Evolutionary conservation across 257 asterid genomes (phyloP).

Genomic region (Gardenia jasminoides): DNA sequence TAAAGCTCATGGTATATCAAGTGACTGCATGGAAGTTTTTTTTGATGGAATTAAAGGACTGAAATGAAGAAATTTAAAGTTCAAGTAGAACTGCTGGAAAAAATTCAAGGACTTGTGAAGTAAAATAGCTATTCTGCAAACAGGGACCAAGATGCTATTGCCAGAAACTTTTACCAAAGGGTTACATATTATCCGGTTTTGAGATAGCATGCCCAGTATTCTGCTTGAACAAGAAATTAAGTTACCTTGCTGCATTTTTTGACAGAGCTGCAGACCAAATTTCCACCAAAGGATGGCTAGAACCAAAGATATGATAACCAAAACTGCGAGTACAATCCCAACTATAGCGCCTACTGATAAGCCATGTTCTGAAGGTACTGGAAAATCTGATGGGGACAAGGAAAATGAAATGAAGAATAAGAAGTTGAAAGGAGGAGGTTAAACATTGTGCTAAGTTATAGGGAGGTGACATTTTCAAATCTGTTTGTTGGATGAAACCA

Average conservation of each 20-base stretch:
- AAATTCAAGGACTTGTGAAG: no score
- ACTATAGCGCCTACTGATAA: conserved; percentile 44
- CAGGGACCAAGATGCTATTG: neutral
- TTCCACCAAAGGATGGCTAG: conserved; percentile 63
- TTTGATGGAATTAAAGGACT: no score
- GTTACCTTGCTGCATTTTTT: conserved; percentile 45
- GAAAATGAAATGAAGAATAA: neutral
- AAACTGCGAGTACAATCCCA: conserved; percentile 52
- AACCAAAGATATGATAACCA: conserved; percentile 31
- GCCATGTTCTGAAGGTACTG: conserved; percentile 38
- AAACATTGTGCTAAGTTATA: neutral
- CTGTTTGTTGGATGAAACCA: neutral
- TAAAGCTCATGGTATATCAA: no score
- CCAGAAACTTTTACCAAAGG: neutral
- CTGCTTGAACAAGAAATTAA: neutral
- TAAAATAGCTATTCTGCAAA: no score
- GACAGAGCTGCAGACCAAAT: conserved; percentile 32
- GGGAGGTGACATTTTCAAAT: neutral
- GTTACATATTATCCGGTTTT: neutral
- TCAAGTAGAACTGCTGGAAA: no score
- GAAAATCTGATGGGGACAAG: conserved; percentile 39
- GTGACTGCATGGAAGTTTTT: no score
- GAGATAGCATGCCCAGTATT: neutral
- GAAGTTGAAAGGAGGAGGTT: neutral
- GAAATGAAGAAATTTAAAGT: no score